phyloP scores from a whole-genome alignment of 2,329 filamentous ascomycete species.

The Calonectria multiphialidica region DNA sequence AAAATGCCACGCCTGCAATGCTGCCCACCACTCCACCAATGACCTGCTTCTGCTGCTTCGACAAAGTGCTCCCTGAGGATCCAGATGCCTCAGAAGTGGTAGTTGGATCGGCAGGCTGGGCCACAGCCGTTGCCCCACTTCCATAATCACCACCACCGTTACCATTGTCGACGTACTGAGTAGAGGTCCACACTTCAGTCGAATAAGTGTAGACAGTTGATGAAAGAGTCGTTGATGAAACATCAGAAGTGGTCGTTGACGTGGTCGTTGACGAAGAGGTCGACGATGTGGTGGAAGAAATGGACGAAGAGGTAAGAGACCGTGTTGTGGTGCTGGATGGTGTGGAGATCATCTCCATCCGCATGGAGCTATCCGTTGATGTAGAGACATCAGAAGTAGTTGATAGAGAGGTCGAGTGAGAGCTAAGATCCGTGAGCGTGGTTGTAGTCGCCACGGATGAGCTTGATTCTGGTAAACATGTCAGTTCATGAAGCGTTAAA shows the following conservation, averaged over 20 bases:
- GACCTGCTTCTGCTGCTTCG: constrained; percentile 54
- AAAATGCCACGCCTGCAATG: constrained; percentile 68
- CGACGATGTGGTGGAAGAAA: constrained; percentile 31
- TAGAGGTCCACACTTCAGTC: constrained; percentile 40
- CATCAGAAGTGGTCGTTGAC: constrained; percentile 18
- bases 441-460: constrained; percentile 32
- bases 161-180: constrained; percentile 33
- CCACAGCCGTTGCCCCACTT: constrained; percentile 28
- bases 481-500: background rate
- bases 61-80: constrained; percentile 36
- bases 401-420: constrained; percentile 23
- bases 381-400: constrained; percentile 28
- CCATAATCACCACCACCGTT: constrained; percentile 26
- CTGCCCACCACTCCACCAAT: constrained; percentile 70
- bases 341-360: constrained; percentile 27
- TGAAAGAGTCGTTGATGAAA: constrained; percentile 33
- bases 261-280: background rate
- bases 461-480: constrained; percentile 17
- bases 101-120: constrained; percentile 38
- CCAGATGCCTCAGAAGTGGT: constrained; percentile 30
- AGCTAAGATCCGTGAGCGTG: constrained; percentile 33
- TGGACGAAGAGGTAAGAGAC: constrained; percentile 31
- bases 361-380: constrained; percentile 13
- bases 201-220: constrained; percentile 41
- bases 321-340: constrained; percentile 18